Conservation (phyloP, 2,329 filamentous ascomycete species). For the Aspergillus neoniger region DNA sequence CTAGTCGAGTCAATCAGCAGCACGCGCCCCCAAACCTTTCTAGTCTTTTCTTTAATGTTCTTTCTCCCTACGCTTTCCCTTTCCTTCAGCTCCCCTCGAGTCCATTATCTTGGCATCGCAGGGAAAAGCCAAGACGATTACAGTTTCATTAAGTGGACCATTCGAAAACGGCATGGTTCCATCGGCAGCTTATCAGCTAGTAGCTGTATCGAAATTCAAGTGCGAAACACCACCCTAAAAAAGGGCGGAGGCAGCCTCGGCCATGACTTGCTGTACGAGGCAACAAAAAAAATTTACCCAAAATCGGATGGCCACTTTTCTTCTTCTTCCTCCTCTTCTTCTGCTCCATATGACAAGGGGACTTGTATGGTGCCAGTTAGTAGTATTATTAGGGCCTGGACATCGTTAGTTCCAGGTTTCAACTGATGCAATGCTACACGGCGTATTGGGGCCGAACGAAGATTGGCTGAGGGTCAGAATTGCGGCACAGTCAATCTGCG, state of each 20-base stretch:
- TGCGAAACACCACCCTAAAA: not conserved
- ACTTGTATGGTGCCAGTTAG: not conserved
- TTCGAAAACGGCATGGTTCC: not conserved
- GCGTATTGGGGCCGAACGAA: not conserved
- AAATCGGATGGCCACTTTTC: not conserved
- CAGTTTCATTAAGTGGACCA: not conserved
- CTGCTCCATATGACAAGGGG: not conserved
- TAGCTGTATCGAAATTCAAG: not conserved
- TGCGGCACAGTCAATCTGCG: slow-evolving; percentile 28
- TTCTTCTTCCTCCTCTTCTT: no score
- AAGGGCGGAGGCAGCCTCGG: not conserved
- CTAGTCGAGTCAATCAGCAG: slow-evolving; percentile 1
- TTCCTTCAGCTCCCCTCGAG: not conserved
- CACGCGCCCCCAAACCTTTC: not conserved
- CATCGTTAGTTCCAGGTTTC: not conserved
- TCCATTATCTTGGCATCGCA: slow-evolving; percentile 8
- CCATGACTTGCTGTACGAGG: not conserved
- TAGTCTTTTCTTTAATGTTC: not conserved
- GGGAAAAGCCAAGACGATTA: slow-evolving; percentile 12
- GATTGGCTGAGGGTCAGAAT: slow-evolving; percentile 7
- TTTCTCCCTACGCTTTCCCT: not conserved
- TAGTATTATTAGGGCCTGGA: not conserved
- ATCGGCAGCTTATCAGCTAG: not conserved
- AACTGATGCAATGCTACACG: not conserved
- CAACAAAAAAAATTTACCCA: not conserved